Evolutionary conservation across 78 protist genomes (phyloP).

Genomic region (Monosiga brevicollis): DNA sequence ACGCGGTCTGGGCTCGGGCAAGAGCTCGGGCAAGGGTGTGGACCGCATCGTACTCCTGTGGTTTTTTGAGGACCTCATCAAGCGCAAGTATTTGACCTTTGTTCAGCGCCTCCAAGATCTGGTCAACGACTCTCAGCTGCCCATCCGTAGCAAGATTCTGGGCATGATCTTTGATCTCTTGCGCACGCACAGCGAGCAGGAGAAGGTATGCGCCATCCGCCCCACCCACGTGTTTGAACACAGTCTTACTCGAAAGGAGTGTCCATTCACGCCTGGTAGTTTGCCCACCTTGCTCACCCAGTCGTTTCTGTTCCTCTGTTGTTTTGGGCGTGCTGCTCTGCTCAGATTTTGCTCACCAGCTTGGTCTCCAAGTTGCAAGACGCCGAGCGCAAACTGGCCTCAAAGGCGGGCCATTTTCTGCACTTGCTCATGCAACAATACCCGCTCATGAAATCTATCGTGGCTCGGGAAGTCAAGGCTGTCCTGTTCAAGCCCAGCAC

Average conservation of each 20-base stretch:
- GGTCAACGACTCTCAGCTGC: constrained; percentile 4
- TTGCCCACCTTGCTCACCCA: no score
- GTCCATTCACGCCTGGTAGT: no score
- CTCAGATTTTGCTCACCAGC: constrained; percentile 22
- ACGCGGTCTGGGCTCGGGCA: background rate
- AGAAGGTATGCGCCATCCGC: background rate
- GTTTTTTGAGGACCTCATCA: constrained; percentile 47
- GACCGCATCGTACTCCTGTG: constrained; percentile 30
- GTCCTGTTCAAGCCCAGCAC: constrained; percentile 43
- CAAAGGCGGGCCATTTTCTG: constrained; percentile 23
- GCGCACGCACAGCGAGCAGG: constrained; percentile 45
- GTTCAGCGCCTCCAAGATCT: constrained; percentile 17
- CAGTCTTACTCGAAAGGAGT: no score
- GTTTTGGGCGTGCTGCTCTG: background rate
- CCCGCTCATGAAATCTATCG: constrained; percentile 48
- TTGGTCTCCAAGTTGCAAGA: constrained; percentile 61
- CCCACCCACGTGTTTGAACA: no score
- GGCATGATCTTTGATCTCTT: constrained; percentile 15
- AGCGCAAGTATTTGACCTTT: constrained; percentile 16
- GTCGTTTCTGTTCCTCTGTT: background rate
- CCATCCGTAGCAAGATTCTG: constrained; percentile 17
- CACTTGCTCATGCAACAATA: constrained; percentile 25
- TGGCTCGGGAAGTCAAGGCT: constrained; percentile 36
- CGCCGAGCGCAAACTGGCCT: constrained; percentile 23
- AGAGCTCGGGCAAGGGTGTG: no score